Percentiles rank a stretch among this genome's conserved stretches.
phyloP scores from a whole-genome alignment of 2,329 filamentous ascomycete genomes.

The Colletotrichum kahawae region DNA sequence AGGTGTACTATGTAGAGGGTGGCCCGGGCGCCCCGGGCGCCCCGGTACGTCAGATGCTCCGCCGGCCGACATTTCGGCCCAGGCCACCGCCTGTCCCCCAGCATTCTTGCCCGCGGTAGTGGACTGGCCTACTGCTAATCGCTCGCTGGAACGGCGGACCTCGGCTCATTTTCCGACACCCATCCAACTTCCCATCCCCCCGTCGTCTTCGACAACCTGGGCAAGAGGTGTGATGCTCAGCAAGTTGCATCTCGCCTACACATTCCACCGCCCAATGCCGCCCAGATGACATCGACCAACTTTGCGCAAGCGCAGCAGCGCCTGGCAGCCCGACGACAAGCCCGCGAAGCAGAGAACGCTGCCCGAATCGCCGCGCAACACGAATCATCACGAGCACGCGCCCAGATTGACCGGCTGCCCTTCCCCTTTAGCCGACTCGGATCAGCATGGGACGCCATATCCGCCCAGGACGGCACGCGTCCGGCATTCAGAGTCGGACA shows the following conservation, averaged over 20 bases:
- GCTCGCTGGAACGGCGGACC: not conserved
- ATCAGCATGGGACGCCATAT: conserved; percentile 71
- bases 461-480: conserved; percentile 76
- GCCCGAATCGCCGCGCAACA: conserved; percentile 57
- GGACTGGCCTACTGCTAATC: not conserved
- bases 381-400: conserved; percentile 58
- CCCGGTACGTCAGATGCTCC: conserved; percentile 15
- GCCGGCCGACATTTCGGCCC: conserved; percentile 10
- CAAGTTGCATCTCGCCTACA: conserved; percentile 4
- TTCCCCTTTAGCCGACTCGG: conserved; percentile 67
- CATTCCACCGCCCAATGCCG: conserved; percentile 29
- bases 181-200: not conserved
- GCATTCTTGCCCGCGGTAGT: not conserved
- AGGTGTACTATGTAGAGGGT: not conserved
- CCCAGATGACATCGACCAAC: conserved; percentile 60
- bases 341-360: conserved; percentile 71
- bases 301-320: conserved; percentile 91
- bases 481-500: conserved; percentile 94
- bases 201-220: not conserved
- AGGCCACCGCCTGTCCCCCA: not conserved
- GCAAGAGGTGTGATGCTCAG: conserved; percentile 9
- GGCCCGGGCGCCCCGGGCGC: not conserved
- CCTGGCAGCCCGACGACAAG: conserved; percentile 79
- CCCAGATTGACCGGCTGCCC: conserved; percentile 62
- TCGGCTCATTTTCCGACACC: not conserved